These are phyloP conservation scores for Fusarium denticulatum DNA, from an alignment of 2,329 filamentous ascomycete species.

Conservation along the genomic window DNA sequence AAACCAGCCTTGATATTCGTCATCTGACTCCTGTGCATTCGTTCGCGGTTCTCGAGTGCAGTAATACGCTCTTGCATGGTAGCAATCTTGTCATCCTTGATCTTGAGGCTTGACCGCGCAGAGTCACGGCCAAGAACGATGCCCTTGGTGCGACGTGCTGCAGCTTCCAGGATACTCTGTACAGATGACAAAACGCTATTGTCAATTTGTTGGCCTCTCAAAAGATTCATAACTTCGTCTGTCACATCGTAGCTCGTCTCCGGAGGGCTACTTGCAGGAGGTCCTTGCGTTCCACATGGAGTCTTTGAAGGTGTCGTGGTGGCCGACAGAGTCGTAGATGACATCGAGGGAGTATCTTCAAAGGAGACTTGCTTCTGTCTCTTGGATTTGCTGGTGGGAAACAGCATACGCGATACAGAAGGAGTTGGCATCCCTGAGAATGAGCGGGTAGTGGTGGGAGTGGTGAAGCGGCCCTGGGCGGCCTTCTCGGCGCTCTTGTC, in stretches of 20 bases:
- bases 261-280: slow-evolving; percentile 25
- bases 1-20: slow-evolving; percentile 51
- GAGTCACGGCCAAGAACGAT: slow-evolving; percentile 73
- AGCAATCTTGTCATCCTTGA: slow-evolving; percentile 63
- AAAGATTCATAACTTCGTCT: slow-evolving; percentile 60
- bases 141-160: slow-evolving; percentile 69
- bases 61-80: slow-evolving; percentile 50
- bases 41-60: slow-evolving; percentile 52
- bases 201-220: slow-evolving; percentile 56
- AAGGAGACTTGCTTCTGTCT: slow-evolving; percentile 49
- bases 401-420: slow-evolving; percentile 50
- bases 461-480: slow-evolving; percentile 32
- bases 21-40: slow-evolving; percentile 46
- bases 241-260: slow-evolving; percentile 50
- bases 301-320: slow-evolving; percentile 23
- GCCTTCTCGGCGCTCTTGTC: slow-evolving; percentile 49
- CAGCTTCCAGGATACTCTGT: slow-evolving; percentile 58
- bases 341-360: slow-evolving; percentile 33
- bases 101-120: slow-evolving; percentile 67
- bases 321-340: slow-evolving; percentile 23
- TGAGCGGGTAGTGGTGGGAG: slow-evolving; percentile 41
- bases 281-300: background rate
- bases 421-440: slow-evolving; percentile 47
- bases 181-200: slow-evolving; percentile 52
- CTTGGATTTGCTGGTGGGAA: slow-evolving; percentile 45